Base-by-base conservation (phyloP, 2,329 filamentous ascomycete genomes). In the Metarhizium anisopliae region DNA sequence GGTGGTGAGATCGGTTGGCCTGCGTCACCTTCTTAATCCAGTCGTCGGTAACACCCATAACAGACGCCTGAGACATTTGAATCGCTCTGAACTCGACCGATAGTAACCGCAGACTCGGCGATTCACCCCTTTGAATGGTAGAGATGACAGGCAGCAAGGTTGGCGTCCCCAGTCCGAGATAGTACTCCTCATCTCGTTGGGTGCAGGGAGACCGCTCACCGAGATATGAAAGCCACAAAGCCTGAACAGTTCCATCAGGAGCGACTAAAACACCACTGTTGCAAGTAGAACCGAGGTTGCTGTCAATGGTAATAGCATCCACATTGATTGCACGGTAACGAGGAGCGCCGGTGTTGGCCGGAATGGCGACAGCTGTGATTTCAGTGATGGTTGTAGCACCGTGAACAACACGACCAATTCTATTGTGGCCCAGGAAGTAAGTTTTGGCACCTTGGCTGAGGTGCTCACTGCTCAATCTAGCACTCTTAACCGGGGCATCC, bases 371-470 rank as follows among this genome's bases (percentile, higher is more conserved):
- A 2, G 94, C 94, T 11, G 93, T 97, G 66, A 99, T 95, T 69
- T 99, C 94, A 0, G 95, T 99, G 14, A 99, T 91, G 0, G 88
- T 90, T 0, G 94, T 97, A 63, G 95, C 91, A 5, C 91, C 89
- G 63, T 96, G 90, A 4, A 97, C 93, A 45, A 96, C 90, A 40
- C 93, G 85, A 59, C 93, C 87, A 61, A 96, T 97, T 62, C 95
- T 86, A 68, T 99, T 99, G 76, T 96, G 95, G n/a, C 94, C 95
- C 60, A 99, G 88, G 72, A 99, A 99, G 62, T 96, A 92, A 0
- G 92, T 96, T 56, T 93, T 87, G 51, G 92, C 90, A 40, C 94
- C 94, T 74, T 97, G 94, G 53, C 90, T 92, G 68, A 97, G 90
- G 63, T 85, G 84, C 55, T 89, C 84, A 6, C 79, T 84, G 65